Base-by-base conservation (phyloP, 2,329 filamentous ascomycete genomes). In the Penicillium vulpinum region DNA sequence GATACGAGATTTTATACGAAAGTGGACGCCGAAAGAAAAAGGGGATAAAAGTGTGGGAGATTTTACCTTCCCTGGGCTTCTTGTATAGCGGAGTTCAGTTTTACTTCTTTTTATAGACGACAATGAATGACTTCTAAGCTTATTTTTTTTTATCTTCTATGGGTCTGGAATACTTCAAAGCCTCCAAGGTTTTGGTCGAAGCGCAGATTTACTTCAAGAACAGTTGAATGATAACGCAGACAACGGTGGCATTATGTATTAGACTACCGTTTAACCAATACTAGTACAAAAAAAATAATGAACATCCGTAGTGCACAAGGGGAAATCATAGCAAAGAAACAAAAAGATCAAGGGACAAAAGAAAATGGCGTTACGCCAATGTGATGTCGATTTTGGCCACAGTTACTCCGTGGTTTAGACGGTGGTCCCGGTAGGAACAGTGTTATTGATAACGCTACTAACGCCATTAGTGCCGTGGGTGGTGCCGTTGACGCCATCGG, bases 291-390 rank as follows among this genome's bases (percentile, higher is more conserved):
- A 47, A 50, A 53, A 6, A 16, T 28, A 38, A 57, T n/a, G n/a
- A 41, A 53, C n/a, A 24, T 56, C 46, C 51, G 45, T 24, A 56
- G 46, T 62, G 48, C 62, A 60, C 44, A 54, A 58, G 64, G 64
- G 64, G 64, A 66, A 64, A 66, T 66, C 64, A 63, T 66, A 58
- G 58, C 60, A 44, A 47, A 51, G 18, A 48, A 58, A 43, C 39
- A 55, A 22, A 36, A 41, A 47, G 21, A 39, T 47, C 51, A 53
- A 47, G 3, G 31, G 15, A 56, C 16, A 38, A 33, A 29, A 43
- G 39, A 35, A 33, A 29, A 38, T 44, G 36, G 51, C 54, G 22
- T 51, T 59, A 35, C 18, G 28, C 1, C 15, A 44, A 62, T 56
- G 22, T 46, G 48, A 49, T 33, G 8, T 26, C 22, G 31, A 41